Evolutionary conservation across 129 eudicot genomes (phyloP).

Genomic region (Helianthus tuberosus): DNA sequence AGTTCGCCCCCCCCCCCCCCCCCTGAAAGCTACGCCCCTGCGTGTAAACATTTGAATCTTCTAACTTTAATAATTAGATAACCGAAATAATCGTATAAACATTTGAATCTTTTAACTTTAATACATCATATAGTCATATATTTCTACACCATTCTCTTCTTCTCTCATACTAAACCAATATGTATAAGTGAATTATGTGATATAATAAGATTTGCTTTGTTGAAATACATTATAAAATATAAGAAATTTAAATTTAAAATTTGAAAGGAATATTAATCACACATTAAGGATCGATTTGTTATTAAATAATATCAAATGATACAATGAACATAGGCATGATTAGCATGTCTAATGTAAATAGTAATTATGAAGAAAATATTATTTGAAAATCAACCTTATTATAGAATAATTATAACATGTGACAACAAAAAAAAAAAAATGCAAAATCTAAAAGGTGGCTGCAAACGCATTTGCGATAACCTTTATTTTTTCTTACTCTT

Average conservation of each 20-base stretch:
- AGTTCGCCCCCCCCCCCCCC: no score
- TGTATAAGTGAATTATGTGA: no score
- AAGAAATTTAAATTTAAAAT: background rate
- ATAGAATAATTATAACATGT: background rate
- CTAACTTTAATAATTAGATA: no score
- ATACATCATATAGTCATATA: no score
- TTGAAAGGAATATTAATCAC: background rate
- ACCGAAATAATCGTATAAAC: no score
- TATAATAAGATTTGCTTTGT: no score
- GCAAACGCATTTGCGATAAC: background rate
- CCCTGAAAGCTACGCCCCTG: no score
- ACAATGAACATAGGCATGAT: background rate
- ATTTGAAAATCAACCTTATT: background rate
- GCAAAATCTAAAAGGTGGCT: conserved; percentile 10
- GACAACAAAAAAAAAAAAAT: background rate
- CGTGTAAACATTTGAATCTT: no score
- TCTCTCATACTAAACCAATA: no score
- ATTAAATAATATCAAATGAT: background rate
- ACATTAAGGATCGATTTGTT: background rate
- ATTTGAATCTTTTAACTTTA: no score
- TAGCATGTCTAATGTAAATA: background rate
- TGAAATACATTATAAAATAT: no score
- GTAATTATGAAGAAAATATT: background rate
- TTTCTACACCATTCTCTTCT: no score
- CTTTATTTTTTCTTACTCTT: background rate